Percentiles rank a stretch among this genome's conserved stretches.
Conservation (phyloP, 108 stramenopile species). For the Pseudonitzschia multiseries region DNA sequence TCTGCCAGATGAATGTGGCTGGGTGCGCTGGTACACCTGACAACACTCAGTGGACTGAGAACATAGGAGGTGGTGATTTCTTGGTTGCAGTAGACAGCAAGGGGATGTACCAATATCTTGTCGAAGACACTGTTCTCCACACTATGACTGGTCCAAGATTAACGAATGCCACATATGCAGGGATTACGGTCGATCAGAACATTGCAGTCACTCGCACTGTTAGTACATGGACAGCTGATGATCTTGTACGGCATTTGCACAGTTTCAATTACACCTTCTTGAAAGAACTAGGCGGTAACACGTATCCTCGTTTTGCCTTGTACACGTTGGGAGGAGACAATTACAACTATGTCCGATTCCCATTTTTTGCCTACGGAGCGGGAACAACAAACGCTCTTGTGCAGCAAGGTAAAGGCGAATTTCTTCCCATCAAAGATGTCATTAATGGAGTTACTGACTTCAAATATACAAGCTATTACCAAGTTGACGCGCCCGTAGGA, state of each 20-base stretch:
- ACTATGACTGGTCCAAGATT: conserved; percentile 3
- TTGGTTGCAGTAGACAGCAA: conserved; percentile 4
- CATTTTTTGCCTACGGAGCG: background rate
- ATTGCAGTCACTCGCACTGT: conserved; percentile 10
- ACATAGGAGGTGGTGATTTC: conserved; percentile 4
- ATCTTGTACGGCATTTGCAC: conserved; percentile 6
- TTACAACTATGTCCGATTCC: conserved; percentile 9
- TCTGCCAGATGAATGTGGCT: background rate
- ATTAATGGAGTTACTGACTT: background rate
- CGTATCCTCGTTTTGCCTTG: conserved; percentile 6
- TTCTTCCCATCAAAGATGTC: background rate
- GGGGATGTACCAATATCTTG: conserved; percentile 8
- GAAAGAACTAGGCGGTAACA: background rate
- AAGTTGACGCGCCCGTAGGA: conserved; percentile 6
- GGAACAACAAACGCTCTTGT: background rate
- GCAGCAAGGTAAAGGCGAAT: background rate
- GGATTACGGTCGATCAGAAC: background rate
- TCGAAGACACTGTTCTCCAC: conserved; percentile 4
- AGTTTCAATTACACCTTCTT: conserved; percentile 15
- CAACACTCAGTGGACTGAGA: conserved; percentile 4
- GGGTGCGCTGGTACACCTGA: conserved; percentile 11
- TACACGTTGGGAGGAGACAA: conserved; percentile 12
- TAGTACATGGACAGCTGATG: conserved; percentile 13
- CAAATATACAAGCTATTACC: conserved; percentile 1
- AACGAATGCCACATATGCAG: background rate